A percentile compares a stretch with the other conserved stretches of the same genome.
Evolutionary conservation across 108 stramenopile species (phyloP).

Genomic region (Chaetoceros muelleri): DNA sequence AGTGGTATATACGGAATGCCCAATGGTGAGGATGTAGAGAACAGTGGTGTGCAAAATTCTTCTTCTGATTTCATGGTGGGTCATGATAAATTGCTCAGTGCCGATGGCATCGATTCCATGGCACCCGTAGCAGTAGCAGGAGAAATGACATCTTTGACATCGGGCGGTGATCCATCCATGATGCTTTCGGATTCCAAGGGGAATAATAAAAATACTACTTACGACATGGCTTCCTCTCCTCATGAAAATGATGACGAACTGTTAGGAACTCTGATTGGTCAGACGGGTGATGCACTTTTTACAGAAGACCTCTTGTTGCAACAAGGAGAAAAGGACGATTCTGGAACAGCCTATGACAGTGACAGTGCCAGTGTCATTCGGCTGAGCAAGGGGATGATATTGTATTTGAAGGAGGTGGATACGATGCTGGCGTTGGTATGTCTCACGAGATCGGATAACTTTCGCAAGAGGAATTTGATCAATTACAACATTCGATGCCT

Average conservation of each 20-base stretch:
- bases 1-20: constrained; percentile 95
- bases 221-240: constrained; percentile 1
- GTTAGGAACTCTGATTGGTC: constrained; percentile 59
- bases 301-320: no score
- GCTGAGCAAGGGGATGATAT: constrained; percentile 92
- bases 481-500: constrained; percentile 96
- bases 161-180: constrained; percentile 7
- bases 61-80: constrained; percentile 10
- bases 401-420: constrained; percentile 92
- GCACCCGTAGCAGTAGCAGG: constrained; percentile 10
- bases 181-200: not conserved
- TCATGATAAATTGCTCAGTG: constrained; percentile 1
- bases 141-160: constrained; percentile 12
- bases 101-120: constrained; percentile 3
- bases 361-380: constrained; percentile 89
- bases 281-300: constrained; percentile 35
- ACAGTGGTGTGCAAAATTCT: constrained; percentile 1
- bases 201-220: not conserved
- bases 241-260: constrained; percentile 42
- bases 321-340: constrained; percentile 39
- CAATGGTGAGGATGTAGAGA: constrained; percentile 11
- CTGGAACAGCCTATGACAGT: constrained; percentile 85
- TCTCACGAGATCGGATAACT: constrained; percentile 88
- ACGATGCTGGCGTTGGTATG: constrained; percentile 95
- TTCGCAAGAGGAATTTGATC: constrained; percentile 88